phyloP scores from a whole-genome alignment of 768 basidiomycete genomes.

The Melanogaster broomeanus region DNA sequence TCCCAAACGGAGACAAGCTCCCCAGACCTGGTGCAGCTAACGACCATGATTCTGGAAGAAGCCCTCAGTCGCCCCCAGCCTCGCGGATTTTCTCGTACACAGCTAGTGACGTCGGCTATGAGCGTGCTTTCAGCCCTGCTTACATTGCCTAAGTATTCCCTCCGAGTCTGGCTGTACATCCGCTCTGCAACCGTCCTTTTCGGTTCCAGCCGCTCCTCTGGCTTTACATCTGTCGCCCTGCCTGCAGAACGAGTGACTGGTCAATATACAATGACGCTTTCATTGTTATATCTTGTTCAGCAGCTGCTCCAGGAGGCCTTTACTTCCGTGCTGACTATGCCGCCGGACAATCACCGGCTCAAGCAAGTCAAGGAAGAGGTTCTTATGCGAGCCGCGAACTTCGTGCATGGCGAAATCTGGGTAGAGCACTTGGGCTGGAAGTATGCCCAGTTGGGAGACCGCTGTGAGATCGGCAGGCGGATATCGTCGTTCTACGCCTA shows the following conservation, averaged over 20 bases:
- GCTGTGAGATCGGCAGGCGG: slow-evolving; percentile 78
- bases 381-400: slow-evolving; percentile 70
- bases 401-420: slow-evolving; percentile 90
- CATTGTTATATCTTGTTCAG: slow-evolving; percentile 74
- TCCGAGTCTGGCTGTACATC: slow-evolving; percentile 86
- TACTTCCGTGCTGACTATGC: slow-evolving; percentile 45
- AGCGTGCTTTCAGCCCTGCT: slow-evolving; percentile 79
- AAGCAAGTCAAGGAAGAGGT: slow-evolving; percentile 84
- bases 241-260: slow-evolving; percentile 70
- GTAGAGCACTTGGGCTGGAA: slow-evolving; percentile 85
- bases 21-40: slow-evolving; percentile 77
- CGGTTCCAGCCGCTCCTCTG: slow-evolving; percentile 55
- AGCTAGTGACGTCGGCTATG: slow-evolving; percentile 78
- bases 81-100: slow-evolving; percentile 50
- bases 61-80: slow-evolving; percentile 56
- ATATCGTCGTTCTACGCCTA: slow-evolving; percentile 67
- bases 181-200: slow-evolving; percentile 79
- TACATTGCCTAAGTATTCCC: slow-evolving; percentile 71
- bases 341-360: slow-evolving; percentile 58
- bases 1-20: slow-evolving; percentile 54
- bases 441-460: slow-evolving; percentile 76
- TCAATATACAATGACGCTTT: slow-evolving; percentile 80
- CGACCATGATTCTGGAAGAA: slow-evolving; percentile 80
- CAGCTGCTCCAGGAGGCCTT: slow-evolving; percentile 76
- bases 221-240: slow-evolving; percentile 66